Percentiles rank a stretch among this genome's conserved stretches.
Conservation (phyloP, 2,329 filamentous ascomycete species). For the Colletotrichum sp. region DNA sequence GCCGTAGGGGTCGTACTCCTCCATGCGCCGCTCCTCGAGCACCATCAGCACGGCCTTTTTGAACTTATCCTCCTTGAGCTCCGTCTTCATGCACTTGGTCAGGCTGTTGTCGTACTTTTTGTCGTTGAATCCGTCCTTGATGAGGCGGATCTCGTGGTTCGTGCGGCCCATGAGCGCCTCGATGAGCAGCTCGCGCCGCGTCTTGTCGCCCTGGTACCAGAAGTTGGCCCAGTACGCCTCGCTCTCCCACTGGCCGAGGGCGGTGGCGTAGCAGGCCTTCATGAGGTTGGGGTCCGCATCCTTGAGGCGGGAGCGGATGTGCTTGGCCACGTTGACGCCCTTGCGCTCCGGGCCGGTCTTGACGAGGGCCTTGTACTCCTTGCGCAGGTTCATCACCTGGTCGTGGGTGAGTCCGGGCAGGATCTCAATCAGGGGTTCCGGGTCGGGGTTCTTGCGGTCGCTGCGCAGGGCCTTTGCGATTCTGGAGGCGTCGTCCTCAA, state of each 20-base stretch:
- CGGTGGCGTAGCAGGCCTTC: constrained; percentile 90
- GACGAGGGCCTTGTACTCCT: constrained; percentile 88
- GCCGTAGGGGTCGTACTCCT: constrained; percentile 75
- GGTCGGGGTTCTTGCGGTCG: constrained; percentile 63
- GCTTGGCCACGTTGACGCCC: constrained; percentile 85
- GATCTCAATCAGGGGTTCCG: constrained; percentile 78
- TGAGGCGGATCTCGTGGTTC: constrained; percentile 84
- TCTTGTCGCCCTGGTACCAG: constrained; percentile 91
- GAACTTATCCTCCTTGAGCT: constrained; percentile 96
- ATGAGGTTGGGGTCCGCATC: constrained; percentile 78
- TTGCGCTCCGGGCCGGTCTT: constrained; percentile 76
- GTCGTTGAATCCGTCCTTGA: constrained; percentile 89
- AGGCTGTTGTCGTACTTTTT: constrained; percentile 89
- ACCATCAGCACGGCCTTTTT: constrained; percentile 85
- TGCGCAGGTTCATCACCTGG: constrained; percentile 84
- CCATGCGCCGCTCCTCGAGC: constrained; percentile 83
- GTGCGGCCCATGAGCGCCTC: constrained; percentile 90
- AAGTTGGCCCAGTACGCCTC: constrained; percentile 99
- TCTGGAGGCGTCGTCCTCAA: constrained; percentile 76
- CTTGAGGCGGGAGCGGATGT: constrained; percentile 79
- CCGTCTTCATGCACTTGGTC: constrained; percentile 85
- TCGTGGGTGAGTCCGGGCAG: constrained; percentile 85
- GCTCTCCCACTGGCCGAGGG: constrained; percentile 87
- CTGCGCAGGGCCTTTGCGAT: constrained; percentile 78
- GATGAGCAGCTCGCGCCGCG: constrained; percentile 86